Evolutionary conservation across 441 rosid genomes (phyloP).

Genomic region (Daphne laureola): DNA sequence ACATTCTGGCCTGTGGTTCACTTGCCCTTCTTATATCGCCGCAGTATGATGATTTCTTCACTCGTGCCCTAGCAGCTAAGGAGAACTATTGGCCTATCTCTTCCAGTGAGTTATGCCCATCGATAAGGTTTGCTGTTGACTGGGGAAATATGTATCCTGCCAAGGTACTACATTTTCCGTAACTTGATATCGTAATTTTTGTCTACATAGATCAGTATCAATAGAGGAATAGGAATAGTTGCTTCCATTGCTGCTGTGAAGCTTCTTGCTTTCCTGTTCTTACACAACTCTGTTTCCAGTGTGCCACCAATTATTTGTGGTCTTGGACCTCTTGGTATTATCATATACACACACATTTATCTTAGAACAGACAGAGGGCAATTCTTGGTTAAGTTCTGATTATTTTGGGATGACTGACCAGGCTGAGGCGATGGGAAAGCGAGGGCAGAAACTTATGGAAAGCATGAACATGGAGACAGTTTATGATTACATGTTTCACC

Average conservation of each 20-base stretch:
- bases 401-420: constrained; percentile 20
- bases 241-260: background rate
- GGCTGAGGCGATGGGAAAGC: constrained; percentile 71
- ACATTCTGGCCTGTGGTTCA: constrained; percentile 79
- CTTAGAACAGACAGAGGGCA: too few species aligned
- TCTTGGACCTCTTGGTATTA: too few species aligned
- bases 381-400: background rate
- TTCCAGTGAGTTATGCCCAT: constrained; percentile 42
- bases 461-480: constrained; percentile 55
- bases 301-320: too few species aligned
- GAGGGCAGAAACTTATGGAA: constrained; percentile 72
- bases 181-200: constrained; percentile 1
- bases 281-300: too few species aligned
- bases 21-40: constrained; percentile 69
- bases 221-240: background rate
- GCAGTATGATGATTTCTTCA: constrained; percentile 79
- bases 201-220: constrained; percentile 1
- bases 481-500: constrained; percentile 85
- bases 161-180: constrained; percentile 33
- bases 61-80: constrained; percentile 65
- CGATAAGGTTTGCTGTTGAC: constrained; percentile 70
- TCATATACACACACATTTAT: too few species aligned
- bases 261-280: background rate
- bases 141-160: constrained; percentile 74
- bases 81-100: constrained; percentile 81